phyloP scores from a whole-genome alignment of 768 basidiomycete genomes.

The Lactarius psammicola region DNA sequence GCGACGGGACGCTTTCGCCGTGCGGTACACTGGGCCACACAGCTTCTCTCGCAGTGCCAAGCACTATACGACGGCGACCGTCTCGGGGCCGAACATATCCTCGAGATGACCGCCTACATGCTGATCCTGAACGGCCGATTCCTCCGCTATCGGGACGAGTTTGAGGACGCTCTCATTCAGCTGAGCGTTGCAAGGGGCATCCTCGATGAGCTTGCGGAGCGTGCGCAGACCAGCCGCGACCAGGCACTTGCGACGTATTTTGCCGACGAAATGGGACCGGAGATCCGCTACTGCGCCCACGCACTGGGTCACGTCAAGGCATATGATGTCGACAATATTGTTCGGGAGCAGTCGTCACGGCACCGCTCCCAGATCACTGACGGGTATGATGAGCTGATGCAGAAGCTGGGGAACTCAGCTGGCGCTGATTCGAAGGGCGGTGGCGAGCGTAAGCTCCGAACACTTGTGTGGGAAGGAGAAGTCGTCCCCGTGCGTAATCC shows the following conservation, averaged over 20 bases:
- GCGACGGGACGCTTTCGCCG: constrained; percentile 81
- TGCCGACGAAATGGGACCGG: constrained; percentile 83
- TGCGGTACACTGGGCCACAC: constrained; percentile 73
- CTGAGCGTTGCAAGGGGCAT: constrained; percentile 75
- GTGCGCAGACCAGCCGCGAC: constrained; percentile 71
- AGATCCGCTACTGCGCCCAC: constrained; percentile 91
- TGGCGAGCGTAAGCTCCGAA: constrained; percentile 52
- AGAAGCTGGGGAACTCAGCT: constrained; percentile 49
- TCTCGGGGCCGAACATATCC: constrained; percentile 54
- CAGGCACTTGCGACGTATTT: constrained; percentile 85
- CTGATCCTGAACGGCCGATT: constrained; percentile 82
- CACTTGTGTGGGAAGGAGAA: constrained; percentile 76
- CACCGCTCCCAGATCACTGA: constrained; percentile 63
- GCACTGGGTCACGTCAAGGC: constrained; percentile 74
- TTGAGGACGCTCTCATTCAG: constrained; percentile 71
- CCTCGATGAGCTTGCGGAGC: constrained; percentile 61
- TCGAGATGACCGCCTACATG: constrained; percentile 76
- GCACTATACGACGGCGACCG: constrained; percentile 52
- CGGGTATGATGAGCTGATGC: constrained; percentile 54
- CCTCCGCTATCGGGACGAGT: constrained; percentile 71
- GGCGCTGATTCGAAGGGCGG: constrained; percentile 38
- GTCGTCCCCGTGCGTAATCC: constrained; percentile 85
- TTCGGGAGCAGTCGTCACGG: constrained; percentile 55
- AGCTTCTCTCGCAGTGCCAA: constrained; percentile 73
- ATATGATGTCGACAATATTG: constrained; percentile 80